Base-by-base conservation (phyloP, 441 rosid species). In the Corymbia citriodora region DNA sequence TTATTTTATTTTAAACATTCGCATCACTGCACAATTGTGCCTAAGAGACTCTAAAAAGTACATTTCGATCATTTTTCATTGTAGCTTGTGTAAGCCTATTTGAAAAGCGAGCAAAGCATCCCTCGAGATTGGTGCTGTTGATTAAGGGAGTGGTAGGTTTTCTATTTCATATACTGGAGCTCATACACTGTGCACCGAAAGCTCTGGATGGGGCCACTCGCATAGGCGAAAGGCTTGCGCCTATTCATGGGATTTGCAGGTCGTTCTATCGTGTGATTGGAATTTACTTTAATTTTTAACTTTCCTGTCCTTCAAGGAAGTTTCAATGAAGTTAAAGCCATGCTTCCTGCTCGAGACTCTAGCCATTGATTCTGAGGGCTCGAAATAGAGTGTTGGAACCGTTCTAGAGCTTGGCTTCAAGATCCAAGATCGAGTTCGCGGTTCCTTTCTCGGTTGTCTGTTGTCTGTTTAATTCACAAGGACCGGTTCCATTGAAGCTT, bases 251-350 rank as follows among this genome's bases (percentile, higher is more conserved):
- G 23, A 59, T 59, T 59, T 25, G 27, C 27, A 25, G 65, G 65
- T 29, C 5, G 14, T 25, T 59, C 16, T 31, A 12, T 6, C 16
- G 68, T 10, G 7, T 59, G 5, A 59, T 59, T 0, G 14, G 3
- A 59, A 10, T 59, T 10, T 2, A 59, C n/a, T 25, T 25, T 10
- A 59, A 59, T 25, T 59, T 25, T 25, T 11, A 25, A 10, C 7
- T 25, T 59, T 59, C n/a, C n/a, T 4, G n/a, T 59, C 25, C 7
- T 61, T 61, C 68, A 61, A 12, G 12, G 31, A 25, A 27, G 68
- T 25, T 27, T 61, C 68, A 27, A 61, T 61, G 68, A 11, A 61
- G 8, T 61, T 27, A 27, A 61, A 61, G 5, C 68, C 31, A 6
- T 25, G 27, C 68, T 25, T 59, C n/a, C 11, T 27, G 68, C 3